These are phyloP conservation scores for Excoecaria cochinchinensis DNA, from an alignment of 345 rosid genomes.

Conservation along the genomic window DNA sequence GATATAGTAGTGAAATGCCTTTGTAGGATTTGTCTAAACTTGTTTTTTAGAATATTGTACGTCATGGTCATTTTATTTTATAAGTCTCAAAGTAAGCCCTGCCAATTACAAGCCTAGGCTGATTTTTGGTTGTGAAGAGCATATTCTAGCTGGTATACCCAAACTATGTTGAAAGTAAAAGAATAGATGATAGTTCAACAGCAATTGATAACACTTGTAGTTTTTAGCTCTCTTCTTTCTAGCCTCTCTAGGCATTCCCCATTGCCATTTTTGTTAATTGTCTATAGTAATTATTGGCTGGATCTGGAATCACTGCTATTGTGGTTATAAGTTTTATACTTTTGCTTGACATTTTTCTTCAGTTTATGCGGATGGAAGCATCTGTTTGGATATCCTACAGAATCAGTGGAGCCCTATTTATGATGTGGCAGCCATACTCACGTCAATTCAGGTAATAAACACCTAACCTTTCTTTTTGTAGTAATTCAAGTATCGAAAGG, in stretches of 20 bases:
- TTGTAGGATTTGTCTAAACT: neutral
- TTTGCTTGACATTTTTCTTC: neutral
- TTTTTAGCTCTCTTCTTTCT: neutral
- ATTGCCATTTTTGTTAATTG: neutral
- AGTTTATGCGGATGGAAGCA: slow-evolving; percentile 98
- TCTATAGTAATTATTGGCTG: neutral
- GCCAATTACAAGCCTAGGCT: too few species aligned
- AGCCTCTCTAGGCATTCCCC: neutral
- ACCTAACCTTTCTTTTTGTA: neutral
- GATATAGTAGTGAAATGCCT: neutral
- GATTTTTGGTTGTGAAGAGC: too few species aligned
- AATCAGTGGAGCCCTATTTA: slow-evolving; percentile 98
- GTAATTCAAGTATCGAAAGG: neutral
- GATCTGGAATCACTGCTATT: neutral
- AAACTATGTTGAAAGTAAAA: too few species aligned
- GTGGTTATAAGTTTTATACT: neutral
- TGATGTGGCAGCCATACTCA: slow-evolving; percentile 96
- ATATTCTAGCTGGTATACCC: too few species aligned
- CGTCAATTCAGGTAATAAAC: slow-evolving; percentile 78
- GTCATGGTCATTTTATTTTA: too few species aligned
- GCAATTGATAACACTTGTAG: too few species aligned
- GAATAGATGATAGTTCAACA: neutral
- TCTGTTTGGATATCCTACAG: slow-evolving; percentile 91
- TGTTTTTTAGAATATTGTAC: neutral
- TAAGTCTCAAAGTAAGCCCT: too few species aligned